phyloP scores from a whole-genome alignment of 805 yeast genomes.

The Saturnispora zaruensis region DNA sequence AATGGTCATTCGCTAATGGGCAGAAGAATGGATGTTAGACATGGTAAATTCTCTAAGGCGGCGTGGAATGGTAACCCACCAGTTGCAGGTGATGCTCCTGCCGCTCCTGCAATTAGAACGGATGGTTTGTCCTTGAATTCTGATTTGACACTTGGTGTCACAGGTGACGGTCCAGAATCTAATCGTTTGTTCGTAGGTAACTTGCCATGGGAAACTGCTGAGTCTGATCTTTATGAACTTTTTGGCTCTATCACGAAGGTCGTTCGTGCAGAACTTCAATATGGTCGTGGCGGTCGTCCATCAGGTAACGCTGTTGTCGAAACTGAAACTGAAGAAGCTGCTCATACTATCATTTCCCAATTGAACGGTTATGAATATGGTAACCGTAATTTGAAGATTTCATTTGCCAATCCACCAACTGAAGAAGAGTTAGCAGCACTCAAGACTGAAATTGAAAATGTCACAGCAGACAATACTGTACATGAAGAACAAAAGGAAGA shows the following conservation, averaged over 20 bases:
- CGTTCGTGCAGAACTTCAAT: constrained; percentile 66
- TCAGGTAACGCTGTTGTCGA: constrained; percentile 80
- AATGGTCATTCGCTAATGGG: constrained; percentile 70
- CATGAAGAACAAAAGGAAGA: neutral
- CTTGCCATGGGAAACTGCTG: constrained; percentile 84
- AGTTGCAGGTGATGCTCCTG: neutral
- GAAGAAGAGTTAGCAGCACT: constrained; percentile 10
- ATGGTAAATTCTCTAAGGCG: constrained; percentile 38
- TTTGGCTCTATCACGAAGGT: constrained; percentile 80
- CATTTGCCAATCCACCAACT: constrained; percentile 45
- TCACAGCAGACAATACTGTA: neutral
- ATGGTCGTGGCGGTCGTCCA: constrained; percentile 52
- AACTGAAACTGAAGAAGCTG: constrained; percentile 60
- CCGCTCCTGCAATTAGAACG: constrained; percentile 10
- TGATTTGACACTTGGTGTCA: constrained; percentile 59
- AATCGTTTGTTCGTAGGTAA: constrained; percentile 61
- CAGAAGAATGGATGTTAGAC: constrained; percentile 70
- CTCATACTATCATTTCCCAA: constrained; percentile 66
- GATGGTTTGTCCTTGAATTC: constrained; percentile 31
- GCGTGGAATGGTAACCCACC: constrained; percentile 13
- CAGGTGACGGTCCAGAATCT: constrained; percentile 52
- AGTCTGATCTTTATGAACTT: constrained; percentile 73
- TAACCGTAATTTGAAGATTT: constrained; percentile 58
- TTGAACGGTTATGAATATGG: constrained; percentile 80
- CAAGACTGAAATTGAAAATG: constrained; percentile 15